Evolutionary conservation across 805 yeast species (phyloP), one percentile per base, ranked within the genome.

Genomic region (Priceomyces castillae): DNA sequence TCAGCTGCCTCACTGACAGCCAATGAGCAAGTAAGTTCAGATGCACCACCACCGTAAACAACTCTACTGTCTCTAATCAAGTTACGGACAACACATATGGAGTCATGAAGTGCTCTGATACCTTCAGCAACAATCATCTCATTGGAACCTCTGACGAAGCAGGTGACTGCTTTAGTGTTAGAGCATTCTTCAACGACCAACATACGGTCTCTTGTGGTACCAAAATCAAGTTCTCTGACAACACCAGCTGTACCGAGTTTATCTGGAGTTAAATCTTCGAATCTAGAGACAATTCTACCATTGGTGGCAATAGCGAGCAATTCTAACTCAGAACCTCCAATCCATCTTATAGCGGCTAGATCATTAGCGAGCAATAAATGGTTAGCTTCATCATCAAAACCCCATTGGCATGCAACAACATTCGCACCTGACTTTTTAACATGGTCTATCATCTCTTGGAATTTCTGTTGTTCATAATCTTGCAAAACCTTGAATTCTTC

Each of bases 31-130:
- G 96, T 78, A 41, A 94, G 82, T 71, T 94, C 99, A 30, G 98
- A 95, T 17, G 99, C 96, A 53, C 99, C 99, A 56, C 99, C 99
- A 50, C 99, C 99, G 60, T 94, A 94, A n/a, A 95, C 97, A 37
- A 94, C 88, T 65, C 97, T 80, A 62, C 82, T 84, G 65, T 95
- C 98, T 57, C 84, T 81, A 40, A 95, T 84, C 62, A 94, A 78
- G 69, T 94, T 95, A 71, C 99, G 86, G 22, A 94, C 99, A 36
- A 95, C 99, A 71, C 99, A 92, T 45, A 94, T 72, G 7, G 99
- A 87, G 64, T 94, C 99, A 59, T 94, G 98, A 46, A 94, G 75
- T 1, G 99, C 97, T 65, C 99, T 84, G 52, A 87, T 81, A 41
- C 97, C 95, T 71, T 94, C 99, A 59, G 92, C 99, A 23, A 88